Evolutionary conservation across 768 basidiomycete genomes (phyloP), one percentile per base, ranked within the genome.

Genomic region (Trametes cinnabarina): DNA sequence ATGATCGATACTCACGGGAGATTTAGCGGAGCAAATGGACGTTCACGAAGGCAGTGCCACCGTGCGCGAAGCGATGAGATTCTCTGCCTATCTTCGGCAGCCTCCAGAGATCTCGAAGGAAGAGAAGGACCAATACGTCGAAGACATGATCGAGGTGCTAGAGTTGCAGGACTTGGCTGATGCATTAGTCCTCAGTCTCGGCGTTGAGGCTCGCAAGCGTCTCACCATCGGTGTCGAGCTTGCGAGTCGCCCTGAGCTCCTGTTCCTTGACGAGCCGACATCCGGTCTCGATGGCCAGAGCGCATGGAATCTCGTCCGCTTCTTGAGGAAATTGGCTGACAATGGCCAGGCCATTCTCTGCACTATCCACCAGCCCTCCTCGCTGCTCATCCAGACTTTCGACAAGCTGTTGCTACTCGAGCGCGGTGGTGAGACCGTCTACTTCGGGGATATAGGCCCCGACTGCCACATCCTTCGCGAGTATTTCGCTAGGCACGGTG

Each of bases 141-240:
- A 90, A 71, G 92, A 87, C 71, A 87, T 89, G 71, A 86, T 95
- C 46, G 85, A 91, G 66, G 78, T 94, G 14, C 78, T 93, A 26
- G 93, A 93, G 69, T 76, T 95, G 26, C 90, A 94, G 64, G 86
- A 92, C 67, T 75, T 89, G 1, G 85, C 91, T 1, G 92, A 94
- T 63, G 92, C 90, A 0, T 77, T 94, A 63, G 88, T 94, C 15
- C 82, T 83, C 68, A 84, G 80, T 62, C 77, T 90, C 34, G 79
- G 77, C 51, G 79, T 83, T 22, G 88, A 87, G 63, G 83, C 87
- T 8, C 81, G 91, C 60, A 95, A 95, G 69, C 86, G 92, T 10
- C 78, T 94, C 22, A 94, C 93, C 1, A 95, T 95, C 64, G 94
- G 91, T 56, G 93, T 95, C 53, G 93, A 95, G 69, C 79, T 96